Evolutionary conservation across 2,329 filamentous ascomycete genomes (phyloP), one percentile per base, ranked within the genome.

Genomic region (Alternaria panax): DNA sequence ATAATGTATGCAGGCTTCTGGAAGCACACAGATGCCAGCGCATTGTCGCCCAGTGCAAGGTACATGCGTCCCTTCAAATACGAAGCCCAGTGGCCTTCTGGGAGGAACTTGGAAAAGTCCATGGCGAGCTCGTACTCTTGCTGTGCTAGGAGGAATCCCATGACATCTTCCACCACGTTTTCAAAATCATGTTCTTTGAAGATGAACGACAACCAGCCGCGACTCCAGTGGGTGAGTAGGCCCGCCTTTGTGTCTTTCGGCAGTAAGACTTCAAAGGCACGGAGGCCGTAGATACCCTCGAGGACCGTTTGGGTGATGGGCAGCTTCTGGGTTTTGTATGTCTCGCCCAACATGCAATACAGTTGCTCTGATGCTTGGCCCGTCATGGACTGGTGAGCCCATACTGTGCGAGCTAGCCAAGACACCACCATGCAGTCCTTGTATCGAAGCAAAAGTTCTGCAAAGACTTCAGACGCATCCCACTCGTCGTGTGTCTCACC

Each of bases 61-160:
- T 87, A 86, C 48, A 96, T 84, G 28, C 95, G 89, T 2, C 91
- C 95, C 76, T 93, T 92, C 5, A 98, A 85, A 73, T 99, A 99
- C 6, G 81, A 84, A 14, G 85, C 81, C 88, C 87, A 90, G 28
- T 83, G 80, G 1, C 82, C 84, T 45, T 80, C 81, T 7, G 84
- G 80, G 53, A 88, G 67, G 84, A 91, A 81, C 80, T 88, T 83
- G 85, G 93, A 64, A 84, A 90, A 90, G 59, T 88, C 85, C 57
- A 81, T 80, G 8, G 88, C 88, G 27, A 89, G 78, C 7, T 79
- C 76, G 55, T 78, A 72, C 58, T 83, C 76, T 62, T 78, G 76
- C 63, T 80, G 72, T 57, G 75, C 70, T 34, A 85, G 60, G 45
- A 85, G 68, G 64, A 80, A 75, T 40, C 78, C 75, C 72, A 84